Base-by-base conservation (phyloP, 1,284 basidiomycete species). In the Cryptococcus floricola region DNA sequence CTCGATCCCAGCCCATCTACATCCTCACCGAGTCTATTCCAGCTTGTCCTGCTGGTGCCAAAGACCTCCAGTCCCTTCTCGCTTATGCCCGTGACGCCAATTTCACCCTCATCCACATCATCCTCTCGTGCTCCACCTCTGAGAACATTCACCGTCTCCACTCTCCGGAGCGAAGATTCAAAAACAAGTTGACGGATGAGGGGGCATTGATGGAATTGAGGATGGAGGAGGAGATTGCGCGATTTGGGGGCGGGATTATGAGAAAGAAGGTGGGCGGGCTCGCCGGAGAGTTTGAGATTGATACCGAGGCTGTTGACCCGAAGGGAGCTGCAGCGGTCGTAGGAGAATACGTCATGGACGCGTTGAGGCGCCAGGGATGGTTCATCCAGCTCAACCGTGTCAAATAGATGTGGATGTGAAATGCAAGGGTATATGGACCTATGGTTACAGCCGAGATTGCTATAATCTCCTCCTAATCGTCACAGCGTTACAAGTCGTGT, bases 191-290 rank as follows among this genome's bases (percentile, higher is more conserved):
- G 13, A 53, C 43, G 13, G 62, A 70, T 46, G 56, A 60, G 31
- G 25, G 18, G 7, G 25, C 27, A 2, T 54, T 69, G 25, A 47
- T 66, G 45, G 63, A 66, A 48, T 45, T 64, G 27, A 60, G 66
- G 48, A 72, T 72, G 70, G 64, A 62, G 41, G 69, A 70, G 48
- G 68, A 72, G 53, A 52, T 70, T 8, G 63, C 57, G 10, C 58
- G 60, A 31, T 64, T 67, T 34, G 43, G 57, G 31, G 49, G 49
- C 45, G 53, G 43, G 4, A n/a, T 49, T 19, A 49, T 13, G 12
- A 42, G 38, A 48, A 55, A 47, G 39, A 50, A 31, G 39, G 54
- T 45, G 10, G 41, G 49, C 6, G 63, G 67, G 4, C 50, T 71
- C n/a, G 45, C 54, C n/a, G 67, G 63, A 39, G 68, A 72, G 56